Base-by-base conservation (phyloP, 768 basidiomycete species). In the Boletus tomentosulus region DNA sequence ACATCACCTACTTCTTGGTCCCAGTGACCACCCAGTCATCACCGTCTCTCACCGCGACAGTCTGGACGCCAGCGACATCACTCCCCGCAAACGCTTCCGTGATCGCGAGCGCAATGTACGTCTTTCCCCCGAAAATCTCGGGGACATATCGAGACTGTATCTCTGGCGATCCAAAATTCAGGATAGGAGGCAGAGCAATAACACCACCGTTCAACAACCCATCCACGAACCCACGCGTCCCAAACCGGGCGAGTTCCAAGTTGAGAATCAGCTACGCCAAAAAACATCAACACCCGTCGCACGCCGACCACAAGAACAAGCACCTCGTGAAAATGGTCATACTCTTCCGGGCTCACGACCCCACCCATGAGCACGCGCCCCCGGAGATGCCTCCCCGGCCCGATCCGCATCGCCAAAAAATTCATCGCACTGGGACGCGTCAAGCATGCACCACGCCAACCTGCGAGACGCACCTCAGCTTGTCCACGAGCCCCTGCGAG, bases 301-400 rank as follows among this genome's bases (percentile, higher is more conserved):
- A 19, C 19, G 1, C 19, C 19, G 19, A 19, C 19, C 19, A 19
- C 19, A 19, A 19, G 19, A 19, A 19, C 19, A 19, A 19, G 19
- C 52, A 86, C 87, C 76, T 92, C 95, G 64, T 97, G 87, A 78
- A 98, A 98, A 65, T 95, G 94, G 69, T 97, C 91, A 62, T 89
- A 98, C 54, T 87, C 82, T 65, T 95, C 92, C 6, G 92, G 86
- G 58, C 82, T 82, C 39, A 95, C 85, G 25, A 86, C 64, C 4
- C 92, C 95, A 49, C 80, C 83, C 79, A 93, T 86, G 25, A 98
- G 74, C 31, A 76, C 81, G 22, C 83, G 76, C 7, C 95, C 95
- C 67, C 89, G 79, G 24, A 98, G 76, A 62, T 97, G 93, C 68
- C 89, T 89, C 27, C 92, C 93, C 0, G 86, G 86, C 19, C 86